Evolutionary conservation across 176 grass and related monocot genomes (phyloP).

Genomic region (Leersia perrieri): DNA sequence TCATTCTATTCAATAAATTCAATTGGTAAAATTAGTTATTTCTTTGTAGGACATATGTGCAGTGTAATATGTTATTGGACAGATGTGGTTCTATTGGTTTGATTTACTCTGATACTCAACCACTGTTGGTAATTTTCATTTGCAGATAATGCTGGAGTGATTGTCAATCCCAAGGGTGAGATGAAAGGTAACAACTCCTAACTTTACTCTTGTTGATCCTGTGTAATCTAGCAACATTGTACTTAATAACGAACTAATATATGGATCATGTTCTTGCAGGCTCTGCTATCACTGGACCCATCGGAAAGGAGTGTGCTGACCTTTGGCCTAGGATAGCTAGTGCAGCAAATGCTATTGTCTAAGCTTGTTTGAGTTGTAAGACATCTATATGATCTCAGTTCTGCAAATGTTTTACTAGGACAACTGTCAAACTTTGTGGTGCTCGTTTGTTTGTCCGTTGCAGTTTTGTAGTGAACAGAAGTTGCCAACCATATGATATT

Average conservation of each 20-base stretch:
- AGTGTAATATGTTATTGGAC: not conserved
- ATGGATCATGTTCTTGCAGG: constrained; percentile 15
- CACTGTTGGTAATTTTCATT: not conserved
- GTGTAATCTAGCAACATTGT: not conserved
- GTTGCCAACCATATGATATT: not conserved
- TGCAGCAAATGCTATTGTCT: constrained; percentile 63
- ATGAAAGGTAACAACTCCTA: constrained; percentile 38
- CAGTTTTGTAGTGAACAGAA: constrained; percentile 31
- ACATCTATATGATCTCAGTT: constrained; percentile 4
- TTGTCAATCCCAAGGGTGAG: constrained; percentile 68
- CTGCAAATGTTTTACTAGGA: not conserved
- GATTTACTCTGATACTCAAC: not conserved
- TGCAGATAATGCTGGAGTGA: constrained; percentile 66
- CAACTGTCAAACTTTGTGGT: not conserved
- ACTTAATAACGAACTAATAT: not conserved
- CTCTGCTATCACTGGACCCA: constrained; percentile 60
- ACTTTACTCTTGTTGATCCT: not conserved
- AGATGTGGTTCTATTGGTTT: not conserved
- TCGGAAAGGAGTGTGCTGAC: constrained; percentile 60
- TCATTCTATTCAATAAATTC: not conserved
- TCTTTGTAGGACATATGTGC: too few species aligned
- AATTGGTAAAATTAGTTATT: not conserved
- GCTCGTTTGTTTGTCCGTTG: not conserved
- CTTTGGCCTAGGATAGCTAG: constrained; percentile 70
- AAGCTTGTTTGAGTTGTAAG: constrained; percentile 28